Percentiles rank a stretch among this genome's conserved stretches.
phyloP scores from a whole-genome alignment of 768 basidiomycete genomes.

The Chalciporus piperatus region DNA sequence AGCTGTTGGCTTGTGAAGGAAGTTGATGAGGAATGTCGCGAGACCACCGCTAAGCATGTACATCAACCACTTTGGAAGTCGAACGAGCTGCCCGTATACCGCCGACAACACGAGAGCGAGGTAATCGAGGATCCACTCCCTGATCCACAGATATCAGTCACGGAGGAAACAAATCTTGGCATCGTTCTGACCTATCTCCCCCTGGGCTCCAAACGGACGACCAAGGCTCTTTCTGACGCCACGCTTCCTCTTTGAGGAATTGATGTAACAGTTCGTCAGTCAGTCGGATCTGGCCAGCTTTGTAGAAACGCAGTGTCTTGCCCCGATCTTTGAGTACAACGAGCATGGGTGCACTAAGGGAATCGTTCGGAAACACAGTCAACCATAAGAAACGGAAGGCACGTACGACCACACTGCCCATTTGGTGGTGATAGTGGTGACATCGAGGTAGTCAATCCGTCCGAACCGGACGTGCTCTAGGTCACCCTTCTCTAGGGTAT shows the following conservation, averaged over 20 bases:
- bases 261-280: constrained; percentile 57
- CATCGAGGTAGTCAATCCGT: constrained; percentile 84
- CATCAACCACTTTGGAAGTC: constrained; percentile 71
- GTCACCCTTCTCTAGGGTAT: constrained; percentile 54
- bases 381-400: not conserved
- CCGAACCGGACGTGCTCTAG: constrained; percentile 76
- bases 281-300: constrained; percentile 58
- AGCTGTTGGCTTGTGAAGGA: constrained; percentile 48
- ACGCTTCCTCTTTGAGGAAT: constrained; percentile 65
- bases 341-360: constrained; percentile 67
- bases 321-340: constrained; percentile 72
- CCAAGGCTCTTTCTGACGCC: constrained; percentile 68
- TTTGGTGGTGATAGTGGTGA: constrained; percentile 78
- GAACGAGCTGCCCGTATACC: constrained; percentile 49
- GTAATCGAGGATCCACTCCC: constrained; percentile 67
- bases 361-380: not conserved
- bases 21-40: constrained; percentile 63
- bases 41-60: constrained; percentile 61
- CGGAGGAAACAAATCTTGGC: not conserved
- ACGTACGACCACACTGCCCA: constrained; percentile 85
- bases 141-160: constrained; percentile 27
- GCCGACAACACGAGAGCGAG: constrained; percentile 48
- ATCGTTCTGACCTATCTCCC: constrained; percentile 56
- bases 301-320: constrained; percentile 78
- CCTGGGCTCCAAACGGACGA: constrained; percentile 67